A percentile compares a stretch with the other conserved stretches of the same genome.
phyloP scores from a whole-genome alignment of 2,329 filamentous ascomycete species.

The Xylaria sp. region DNA sequence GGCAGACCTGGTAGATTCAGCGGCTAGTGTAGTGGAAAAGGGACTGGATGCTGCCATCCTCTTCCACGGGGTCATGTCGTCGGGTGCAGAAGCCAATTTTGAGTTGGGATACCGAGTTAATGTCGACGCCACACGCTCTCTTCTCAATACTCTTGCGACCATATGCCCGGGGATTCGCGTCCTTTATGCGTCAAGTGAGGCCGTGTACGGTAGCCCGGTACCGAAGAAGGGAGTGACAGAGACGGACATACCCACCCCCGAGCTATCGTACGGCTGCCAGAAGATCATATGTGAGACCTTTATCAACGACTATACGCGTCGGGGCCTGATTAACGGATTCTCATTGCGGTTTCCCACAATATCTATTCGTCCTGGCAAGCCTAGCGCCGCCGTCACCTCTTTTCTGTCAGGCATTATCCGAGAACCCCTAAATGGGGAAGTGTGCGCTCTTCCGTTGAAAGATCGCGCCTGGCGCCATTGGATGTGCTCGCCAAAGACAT shows the following conservation, averaged over 20 bases:
- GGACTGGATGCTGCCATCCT: slow-evolving; percentile 16
- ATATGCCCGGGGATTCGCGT: slow-evolving; percentile 11
- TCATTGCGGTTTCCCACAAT: slow-evolving; percentile 20
- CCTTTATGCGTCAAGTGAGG: slow-evolving; percentile 18
- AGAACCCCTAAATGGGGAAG: slow-evolving; percentile 18
- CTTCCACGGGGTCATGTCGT: slow-evolving; percentile 20
- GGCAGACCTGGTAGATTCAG: slow-evolving; percentile 12
- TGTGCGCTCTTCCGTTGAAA: slow-evolving; percentile 17
- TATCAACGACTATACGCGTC: slow-evolving; percentile 22
- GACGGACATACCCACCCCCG: slow-evolving; percentile 12
- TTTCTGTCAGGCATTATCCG: slow-evolving; percentile 21
- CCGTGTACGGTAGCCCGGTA: slow-evolving; percentile 22
- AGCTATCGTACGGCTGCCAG: slow-evolving; percentile 21
- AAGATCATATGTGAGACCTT: slow-evolving; percentile 23
- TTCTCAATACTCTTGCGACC: slow-evolving; percentile 7
- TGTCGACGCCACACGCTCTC: slow-evolving; percentile 16
- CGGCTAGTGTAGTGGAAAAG: slow-evolving; percentile 11
- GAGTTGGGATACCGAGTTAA: slow-evolving; percentile 18
- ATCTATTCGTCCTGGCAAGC: slow-evolving; percentile 17
- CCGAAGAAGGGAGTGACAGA: slow-evolving; percentile 15
- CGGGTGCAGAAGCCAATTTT: slow-evolving; percentile 20
- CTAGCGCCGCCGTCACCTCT: slow-evolving; percentile 17
- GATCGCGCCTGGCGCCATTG: slow-evolving; percentile 20
- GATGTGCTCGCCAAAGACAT: slow-evolving; percentile 19
- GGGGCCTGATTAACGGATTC: slow-evolving; percentile 15